Conservation (phyloP, 129 eudicot genomes). For the Apium graveolens region DNA sequence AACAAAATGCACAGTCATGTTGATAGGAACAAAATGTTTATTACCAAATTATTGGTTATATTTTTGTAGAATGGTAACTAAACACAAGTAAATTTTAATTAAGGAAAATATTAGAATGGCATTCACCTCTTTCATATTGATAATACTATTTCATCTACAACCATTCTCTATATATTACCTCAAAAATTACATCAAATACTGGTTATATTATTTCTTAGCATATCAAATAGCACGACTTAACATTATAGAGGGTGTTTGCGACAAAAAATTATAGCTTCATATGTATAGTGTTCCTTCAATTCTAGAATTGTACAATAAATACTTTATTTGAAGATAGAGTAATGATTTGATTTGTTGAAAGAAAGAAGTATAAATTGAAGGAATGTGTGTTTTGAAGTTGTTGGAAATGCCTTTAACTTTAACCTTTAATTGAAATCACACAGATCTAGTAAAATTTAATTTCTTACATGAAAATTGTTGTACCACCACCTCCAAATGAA, state of each 20-base stretch:
- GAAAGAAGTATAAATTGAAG: no score
- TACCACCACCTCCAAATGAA: not conserved
- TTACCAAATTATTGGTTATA: not conserved
- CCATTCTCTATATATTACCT: no score
- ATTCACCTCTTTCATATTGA: no score
- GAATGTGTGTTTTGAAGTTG: not conserved
- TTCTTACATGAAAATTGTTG: no score
- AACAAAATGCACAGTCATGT: not conserved
- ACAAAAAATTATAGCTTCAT: no score
- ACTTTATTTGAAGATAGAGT: not conserved
- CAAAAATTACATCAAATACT: no score
- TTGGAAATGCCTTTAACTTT: not conserved
- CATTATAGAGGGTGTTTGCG: not conserved
- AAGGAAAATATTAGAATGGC: not conserved
- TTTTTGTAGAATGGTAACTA: not conserved
- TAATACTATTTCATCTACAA: no score
- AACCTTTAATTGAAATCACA: no score
- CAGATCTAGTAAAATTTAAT: no score
- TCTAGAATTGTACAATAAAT: not conserved
- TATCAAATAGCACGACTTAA: no score
- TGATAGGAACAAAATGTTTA: not conserved
- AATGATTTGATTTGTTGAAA: not conserved
- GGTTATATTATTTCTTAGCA: no score
- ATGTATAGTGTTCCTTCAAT: not conserved
- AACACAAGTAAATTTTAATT: not conserved